Percentiles rank a stretch among this genome's conserved stretches.
These are phyloP conservation scores for Camellia lanceoleosa DNA, from an alignment of 148 eudicot species.

Conservation along the genomic window DNA sequence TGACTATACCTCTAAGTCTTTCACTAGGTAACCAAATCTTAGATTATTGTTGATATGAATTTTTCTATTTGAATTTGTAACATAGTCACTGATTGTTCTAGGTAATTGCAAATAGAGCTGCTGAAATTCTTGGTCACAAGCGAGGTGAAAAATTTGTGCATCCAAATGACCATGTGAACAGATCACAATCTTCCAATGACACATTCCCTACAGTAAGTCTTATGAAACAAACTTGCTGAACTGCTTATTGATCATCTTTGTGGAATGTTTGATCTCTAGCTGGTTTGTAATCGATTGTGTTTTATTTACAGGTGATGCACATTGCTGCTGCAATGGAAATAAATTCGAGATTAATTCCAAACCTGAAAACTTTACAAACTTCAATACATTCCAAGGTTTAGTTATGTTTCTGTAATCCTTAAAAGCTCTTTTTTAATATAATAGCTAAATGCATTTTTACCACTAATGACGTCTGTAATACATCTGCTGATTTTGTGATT, in stretches of 20 bases:
- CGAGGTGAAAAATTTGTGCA: slow-evolving; percentile 94
- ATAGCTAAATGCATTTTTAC: no score
- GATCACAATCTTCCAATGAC: slow-evolving; percentile 98
- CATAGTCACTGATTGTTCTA: slow-evolving; percentile 1
- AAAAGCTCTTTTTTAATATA: neutral
- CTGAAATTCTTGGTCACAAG: slow-evolving; percentile 93
- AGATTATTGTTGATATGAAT: neutral
- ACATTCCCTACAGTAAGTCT: slow-evolving; percentile 91
- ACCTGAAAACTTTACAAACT: slow-evolving; percentile 73
- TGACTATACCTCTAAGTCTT: neutral
- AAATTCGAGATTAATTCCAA: slow-evolving; percentile 82
- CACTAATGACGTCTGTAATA: neutral
- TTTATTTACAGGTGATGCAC: slow-evolving; percentile 79
- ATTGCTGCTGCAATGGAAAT: slow-evolving; percentile 94
- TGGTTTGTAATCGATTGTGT: slow-evolving; percentile 14
- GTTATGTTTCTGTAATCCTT: neutral
- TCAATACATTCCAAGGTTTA: slow-evolving; percentile 78
- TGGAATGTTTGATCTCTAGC: slow-evolving; percentile 2
- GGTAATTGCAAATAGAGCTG: slow-evolving; percentile 96
- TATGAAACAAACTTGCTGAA: neutral
- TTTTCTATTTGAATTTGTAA: no score
- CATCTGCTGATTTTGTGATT: neutral
- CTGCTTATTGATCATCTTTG: neutral
- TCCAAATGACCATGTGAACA: slow-evolving; percentile 98
- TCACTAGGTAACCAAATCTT: neutral